Evolutionary conservation across 2,329 filamentous ascomycete genomes (phyloP), one percentile per base, ranked within the genome.

Genomic region (Periconia macrospinosa): DNA sequence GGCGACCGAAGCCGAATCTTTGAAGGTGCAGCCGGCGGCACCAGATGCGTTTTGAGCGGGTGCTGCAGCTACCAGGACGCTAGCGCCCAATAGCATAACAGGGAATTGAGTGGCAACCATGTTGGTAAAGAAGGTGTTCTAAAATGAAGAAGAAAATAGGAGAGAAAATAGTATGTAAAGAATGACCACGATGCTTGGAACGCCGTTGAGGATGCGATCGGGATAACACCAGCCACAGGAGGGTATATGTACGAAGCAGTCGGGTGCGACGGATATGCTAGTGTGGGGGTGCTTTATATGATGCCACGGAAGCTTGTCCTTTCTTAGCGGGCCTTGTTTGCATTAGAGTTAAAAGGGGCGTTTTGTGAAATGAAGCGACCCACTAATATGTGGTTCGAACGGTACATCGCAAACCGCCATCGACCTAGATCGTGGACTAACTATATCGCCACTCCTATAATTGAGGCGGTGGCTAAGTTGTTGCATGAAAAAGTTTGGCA

Each of bases 11-110:
- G 77, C 75, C 48, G 80, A 78, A 48, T 78, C 76, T 42, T 77
- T 83, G 66, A 86, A 85, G 14, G 81, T 85, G 70, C 84, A 86
- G 53, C 71, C 68, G n/a, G 69, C 56, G 44, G 67, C 23, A 11
- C 20, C 15, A 9, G 47, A 47, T 37, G 42, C 47, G 17, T 40
- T 45, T 17, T 40, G 37, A 15, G 57, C 49, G 9, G 60, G 68
- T 35, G 63, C 65, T 56, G 67, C 64, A 50, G 66, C 56, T 19
- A 67, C 66, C 40, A 71, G 64, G 50, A 66, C 64, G 47, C 67
- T 61, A 61, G 68, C 67, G 59, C 65, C 43, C 40, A 61, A 47
- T 20, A 61, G 42, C 15, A 56, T 20, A 33, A 49, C 41, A 37
- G 53, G 45, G 45, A 61, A 37, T 14, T n/a, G 17, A 27, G 48